Evolutionary conservation across 495 filamentous ascomycete genomes (phyloP), one percentile per base, ranked within the genome.

Genomic region (Trichoderma gamsii): DNA sequence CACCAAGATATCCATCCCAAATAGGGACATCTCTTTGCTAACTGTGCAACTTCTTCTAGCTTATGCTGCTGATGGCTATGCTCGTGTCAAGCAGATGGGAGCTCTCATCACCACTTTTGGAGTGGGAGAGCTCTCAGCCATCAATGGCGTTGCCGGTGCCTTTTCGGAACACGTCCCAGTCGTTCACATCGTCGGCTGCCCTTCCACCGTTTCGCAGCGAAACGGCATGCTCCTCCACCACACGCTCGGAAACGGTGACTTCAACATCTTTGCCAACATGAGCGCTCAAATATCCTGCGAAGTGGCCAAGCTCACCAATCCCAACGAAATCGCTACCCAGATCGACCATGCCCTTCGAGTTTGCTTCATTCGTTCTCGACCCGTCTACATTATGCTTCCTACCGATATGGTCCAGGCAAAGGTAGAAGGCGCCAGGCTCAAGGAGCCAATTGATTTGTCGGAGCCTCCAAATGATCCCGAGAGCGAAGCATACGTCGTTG

Each of bases 191-290:
- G 91, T 96, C 41, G 92, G 92, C 3, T 84, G 83, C 56, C 89
- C 89, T 0, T 82, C 83, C 8, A 89, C 83, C 41, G 73, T 80
- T 56, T 83, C 85, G 7, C 87, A 90, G 73, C 79, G 78, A 64
- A 79, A 84, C 69, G 85, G 85, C 71, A 81, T 88, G 75, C 80
- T 96, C n/a, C 82, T 98, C 15, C 94, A 98, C 75, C 94, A 98
- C 77, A 96, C 93, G 1, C 87, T 98, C 16, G 93, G 92, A 41
- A 95, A 97, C 73, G 93, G 93, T 38, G 89, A 95, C 74, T 95
- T 90, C 77, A 86, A 90, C 67, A 91, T 90, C n/a, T 97, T 95
- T 73, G 80, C 85, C 70, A 83, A 88, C 69, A 97, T 97, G 89
- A 89, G 82, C 73, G 78, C 79, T 16, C 78, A 84, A 27, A 88